Evolutionary conservation across 2,329 filamentous ascomycete species (phyloP).

Genomic region (Cladosporium cucumerinum): DNA sequence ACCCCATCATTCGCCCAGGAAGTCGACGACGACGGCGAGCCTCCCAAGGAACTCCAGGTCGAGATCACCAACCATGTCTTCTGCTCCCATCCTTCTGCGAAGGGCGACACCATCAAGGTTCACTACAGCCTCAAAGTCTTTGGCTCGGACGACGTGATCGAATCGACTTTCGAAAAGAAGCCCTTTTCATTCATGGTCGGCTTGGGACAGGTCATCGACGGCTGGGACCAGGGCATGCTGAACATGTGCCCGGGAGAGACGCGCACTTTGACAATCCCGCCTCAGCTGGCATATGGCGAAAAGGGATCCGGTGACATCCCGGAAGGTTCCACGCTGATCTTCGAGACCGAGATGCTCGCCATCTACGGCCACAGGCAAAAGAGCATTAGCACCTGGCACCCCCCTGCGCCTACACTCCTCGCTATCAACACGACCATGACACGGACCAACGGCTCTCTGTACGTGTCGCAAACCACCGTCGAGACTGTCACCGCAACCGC

Average conservation of each 20-base stretch:
- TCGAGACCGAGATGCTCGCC: conserved; percentile 83
- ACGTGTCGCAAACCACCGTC: conserved; percentile 2
- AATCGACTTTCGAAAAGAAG: conserved; percentile 68
- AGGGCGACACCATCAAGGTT: conserved; percentile 75
- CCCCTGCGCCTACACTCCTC: neutral
- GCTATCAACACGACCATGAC: conserved; percentile 12
- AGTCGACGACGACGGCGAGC: conserved; percentile 54
- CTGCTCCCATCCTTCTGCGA: conserved; percentile 5
- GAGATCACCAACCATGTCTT: conserved; percentile 12
- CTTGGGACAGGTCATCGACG: conserved; percentile 85
- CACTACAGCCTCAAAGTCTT: conserved; percentile 85
- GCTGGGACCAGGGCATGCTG: conserved; percentile 87
- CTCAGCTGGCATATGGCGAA: conserved; percentile 76
- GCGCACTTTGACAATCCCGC: conserved; percentile 83
- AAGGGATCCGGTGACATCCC: conserved; percentile 82
- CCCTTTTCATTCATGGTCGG: conserved; percentile 82
- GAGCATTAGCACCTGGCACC: conserved; percentile 9
- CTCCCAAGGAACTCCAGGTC: conserved; percentile 28
- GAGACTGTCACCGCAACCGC: conserved; percentile 26
- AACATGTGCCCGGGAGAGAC: conserved; percentile 98
- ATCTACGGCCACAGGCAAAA: conserved; percentile 66
- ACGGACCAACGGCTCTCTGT: conserved; percentile 7
- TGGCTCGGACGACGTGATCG: conserved; percentile 57
- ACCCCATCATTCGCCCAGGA: conserved; percentile 36
- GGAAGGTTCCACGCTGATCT: conserved; percentile 76